Percentiles rank a stretch among this genome's conserved stretches.
Evolutionary conservation across 2,329 filamentous ascomycete genomes (phyloP).

Genomic region (Pleomassaria siparia): DNA sequence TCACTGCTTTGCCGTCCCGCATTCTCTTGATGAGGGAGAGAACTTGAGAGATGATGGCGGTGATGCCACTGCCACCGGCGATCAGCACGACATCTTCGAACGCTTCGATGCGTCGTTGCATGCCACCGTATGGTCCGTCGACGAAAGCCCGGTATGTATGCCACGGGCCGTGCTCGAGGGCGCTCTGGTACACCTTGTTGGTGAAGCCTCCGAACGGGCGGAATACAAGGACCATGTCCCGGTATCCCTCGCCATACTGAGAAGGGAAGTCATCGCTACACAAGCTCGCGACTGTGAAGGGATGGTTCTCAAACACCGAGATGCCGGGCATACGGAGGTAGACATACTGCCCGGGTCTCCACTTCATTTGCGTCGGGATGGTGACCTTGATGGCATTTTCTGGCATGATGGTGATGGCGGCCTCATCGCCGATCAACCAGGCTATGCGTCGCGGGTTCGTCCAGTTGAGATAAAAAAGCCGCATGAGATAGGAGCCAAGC

Average conservation of each 20-base stretch:
- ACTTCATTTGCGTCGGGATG: slow-evolving; percentile 87
- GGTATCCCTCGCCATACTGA: slow-evolving; percentile 82
- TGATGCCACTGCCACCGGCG: slow-evolving; percentile 92
- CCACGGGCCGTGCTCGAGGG: slow-evolving; percentile 82
- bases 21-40: slow-evolving; percentile 95
- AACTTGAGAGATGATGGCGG: slow-evolving; percentile 86
- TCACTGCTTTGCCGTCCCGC: slow-evolving; percentile 91
- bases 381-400: slow-evolving; percentile 97
- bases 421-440: slow-evolving; percentile 88
- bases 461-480: slow-evolving; percentile 90
- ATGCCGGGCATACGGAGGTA: slow-evolving; percentile 94
- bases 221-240: slow-evolving; percentile 89
- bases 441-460: slow-evolving; percentile 74
- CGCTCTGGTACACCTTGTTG: slow-evolving; percentile 76
- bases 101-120: slow-evolving; percentile 83
- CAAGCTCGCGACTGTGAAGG: slow-evolving; percentile 90
- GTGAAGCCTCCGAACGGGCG: slow-evolving; percentile 91
- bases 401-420: slow-evolving; percentile 82
- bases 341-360: slow-evolving; percentile 92
- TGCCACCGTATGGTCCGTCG: slow-evolving; percentile 92
- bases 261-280: slow-evolving; percentile 94
- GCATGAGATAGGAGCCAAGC: slow-evolving; percentile 69
- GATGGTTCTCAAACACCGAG: slow-evolving; percentile 87
- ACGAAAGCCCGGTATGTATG: slow-evolving; percentile 91
- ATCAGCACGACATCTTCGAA: slow-evolving; percentile 94